phyloP scores from a whole-genome alignment of 306 rosid genomes.

The cucumber (Cucumis sativus) region DNA sequence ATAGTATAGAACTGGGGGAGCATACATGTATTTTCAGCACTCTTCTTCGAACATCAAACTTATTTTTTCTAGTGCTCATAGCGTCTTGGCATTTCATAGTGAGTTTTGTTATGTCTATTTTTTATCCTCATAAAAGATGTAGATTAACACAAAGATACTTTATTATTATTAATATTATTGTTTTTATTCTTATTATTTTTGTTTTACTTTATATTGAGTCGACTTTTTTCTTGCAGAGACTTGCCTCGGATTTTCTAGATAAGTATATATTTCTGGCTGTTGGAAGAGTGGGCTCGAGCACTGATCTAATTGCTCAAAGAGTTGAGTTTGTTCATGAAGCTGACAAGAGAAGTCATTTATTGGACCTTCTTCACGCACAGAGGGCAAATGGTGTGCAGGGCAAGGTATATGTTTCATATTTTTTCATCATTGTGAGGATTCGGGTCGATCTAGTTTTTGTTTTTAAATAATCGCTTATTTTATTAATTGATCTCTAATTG shows the following conservation, averaged over 20 bases:
- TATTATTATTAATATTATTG: not conserved
- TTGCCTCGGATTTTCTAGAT: constrained; percentile 89
- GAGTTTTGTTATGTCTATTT: not conserved
- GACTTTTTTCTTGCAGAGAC: constrained; percentile 39
- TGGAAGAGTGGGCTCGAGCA: constrained; percentile 97
- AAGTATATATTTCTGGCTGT: constrained; percentile 73
- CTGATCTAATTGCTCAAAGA: constrained; percentile 88
- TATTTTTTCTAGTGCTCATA: not conserved
- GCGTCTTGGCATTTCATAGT: not conserved
- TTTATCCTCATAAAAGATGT: not conserved
- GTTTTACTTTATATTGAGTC: not conserved
- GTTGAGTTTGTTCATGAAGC: constrained; percentile 84
- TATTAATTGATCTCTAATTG: not conserved
- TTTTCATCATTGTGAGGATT: not conserved
- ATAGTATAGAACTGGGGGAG: no score
- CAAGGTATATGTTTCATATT: constrained; percentile 40
- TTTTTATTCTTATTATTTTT: not conserved
- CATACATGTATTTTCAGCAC: no score
- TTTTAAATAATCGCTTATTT: not conserved
- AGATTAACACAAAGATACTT: not conserved
- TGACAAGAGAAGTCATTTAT: constrained; percentile 91
- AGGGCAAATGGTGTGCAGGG: constrained; percentile 58
- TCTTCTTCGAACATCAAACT: not conserved
- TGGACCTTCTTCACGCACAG: constrained; percentile 97
- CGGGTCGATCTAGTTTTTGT: not conserved